Base-by-base conservation (phyloP, 139 green algal species). In the Coelastrella sp. region DNA sequence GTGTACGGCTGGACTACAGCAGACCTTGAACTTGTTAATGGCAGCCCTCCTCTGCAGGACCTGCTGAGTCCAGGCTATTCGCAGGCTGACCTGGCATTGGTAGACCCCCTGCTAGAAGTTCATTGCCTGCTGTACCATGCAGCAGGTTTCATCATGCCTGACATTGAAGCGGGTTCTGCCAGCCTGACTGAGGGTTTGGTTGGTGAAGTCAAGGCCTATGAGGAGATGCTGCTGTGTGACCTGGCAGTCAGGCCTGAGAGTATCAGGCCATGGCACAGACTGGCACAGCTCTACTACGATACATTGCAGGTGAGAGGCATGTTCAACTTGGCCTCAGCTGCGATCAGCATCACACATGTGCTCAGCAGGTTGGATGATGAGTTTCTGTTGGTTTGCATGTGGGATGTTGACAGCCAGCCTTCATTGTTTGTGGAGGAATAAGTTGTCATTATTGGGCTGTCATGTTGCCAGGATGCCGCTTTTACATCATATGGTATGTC, bases 61-160 rank as follows among this genome's bases (percentile, higher is more conserved):
- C 59, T 63, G 81, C 56, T 63, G 81, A 22, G 9, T 15, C 25
- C 56, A 84, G 76, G 35, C 24, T 9, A 10, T 22, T 80, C 74
- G 10, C 25, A 59, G 9, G 74, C 25, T 19, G 74, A 58, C 8
- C 74, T 80, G 7, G 60, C 60, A 59, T 60, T 60, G 27, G 61
- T 24, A 56, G 82, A 87, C 25, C 82, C 82, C 19, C 63, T 87
- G 82, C 61, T 72, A 9, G 82, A 87, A 63, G 35, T 87, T 9
- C 82, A 87, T 35, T 10, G 12, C 11, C 82, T 87, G 63, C 63
- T 87, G 82, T 78, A 73, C 22, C 80, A 84, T 68, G 78, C 78
- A 60, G 78, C 78, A 84, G 78, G 56, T 0, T 84, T 84, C 17
- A 8, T 25, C 15, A 22, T 66, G 56, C 78, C 78, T 19, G 14